Evolutionary conservation across 2,329 filamentous ascomycete species (phyloP), one percentile per base, ranked within the genome.

Genomic region (Fusarium fracticaudum): DNA sequence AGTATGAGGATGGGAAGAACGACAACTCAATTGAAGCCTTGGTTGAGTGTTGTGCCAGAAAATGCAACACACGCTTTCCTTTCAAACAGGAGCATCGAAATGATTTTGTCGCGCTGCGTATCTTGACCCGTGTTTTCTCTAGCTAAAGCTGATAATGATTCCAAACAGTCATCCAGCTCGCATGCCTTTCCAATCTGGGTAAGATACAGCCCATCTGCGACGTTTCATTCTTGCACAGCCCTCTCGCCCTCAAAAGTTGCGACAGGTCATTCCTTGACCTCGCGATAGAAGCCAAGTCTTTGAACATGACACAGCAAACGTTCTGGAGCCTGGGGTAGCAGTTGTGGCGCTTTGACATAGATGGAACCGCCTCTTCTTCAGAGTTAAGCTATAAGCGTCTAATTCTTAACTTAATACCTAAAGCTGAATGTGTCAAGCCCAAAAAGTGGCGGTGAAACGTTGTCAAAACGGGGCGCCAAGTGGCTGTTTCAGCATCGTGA

Each of bases 11-110:
- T 0, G 14, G 14, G 33, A 8, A 8, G 17, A 51, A 1, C 0
- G n/a, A 20, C 5, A 35, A 6, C 0, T 15, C 17, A 26, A 53
- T 26, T 15, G 2, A 0, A 20, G n/a, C 18, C 3, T 53, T 53
- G 17, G 17, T 1, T 0, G 9, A 15, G n/a, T 12, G 6, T 6
- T 2, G 3, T 6, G 0, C 4, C 0, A 3, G 6, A 37, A 9
- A 37, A 1, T 26, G 2, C n/a, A 5, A 22, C 18, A 4, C 6
- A 2, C 1, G 11, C 6, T 37, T 26, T 12, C 0, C 0, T 8
- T 6, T 53, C 50, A 12, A 6, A 15, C 3, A 2, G 1, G 12
- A 12, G 3, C 6, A 22, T 53, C 3, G n/a, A 15, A 20, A 20
- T 12, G 0, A 20, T 35, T 14, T 14, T 15, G 8, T 37, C 31